A percentile compares a stretch with the other conserved stretches of the same genome.
These are phyloP conservation scores for Boletales sp. DNA, from an alignment of 768 basidiomycete genomes.

Conservation along the genomic window DNA sequence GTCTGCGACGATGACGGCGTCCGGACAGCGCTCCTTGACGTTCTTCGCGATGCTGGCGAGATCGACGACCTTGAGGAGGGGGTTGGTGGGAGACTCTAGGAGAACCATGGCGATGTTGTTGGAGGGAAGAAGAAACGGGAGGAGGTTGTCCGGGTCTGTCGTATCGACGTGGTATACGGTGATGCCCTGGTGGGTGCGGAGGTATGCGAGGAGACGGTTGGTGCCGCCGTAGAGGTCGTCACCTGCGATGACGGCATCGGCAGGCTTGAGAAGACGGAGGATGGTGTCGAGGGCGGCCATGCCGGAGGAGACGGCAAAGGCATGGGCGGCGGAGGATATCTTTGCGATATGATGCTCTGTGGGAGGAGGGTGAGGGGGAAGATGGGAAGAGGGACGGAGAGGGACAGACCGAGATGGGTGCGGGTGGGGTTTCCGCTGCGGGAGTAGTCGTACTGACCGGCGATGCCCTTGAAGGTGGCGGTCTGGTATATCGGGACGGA, in stretches of 20 bases:
- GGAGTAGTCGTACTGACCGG: conserved; percentile 88
- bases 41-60: conserved; percentile 77
- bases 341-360: conserved; percentile 96
- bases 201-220: conserved; percentile 88
- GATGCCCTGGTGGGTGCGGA: conserved; percentile 83
- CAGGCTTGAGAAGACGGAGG: conserved; percentile 88
- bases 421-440: conserved; percentile 96
- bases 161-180: conserved; percentile 93
- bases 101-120: conserved; percentile 91
- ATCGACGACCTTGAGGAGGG: conserved; percentile 92
- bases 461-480: conserved; percentile 94
- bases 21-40: conserved; percentile 77
- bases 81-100: conserved; percentile 96
- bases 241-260: conserved; percentile 93
- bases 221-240: conserved; percentile 98
- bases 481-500: conserved; percentile 98
- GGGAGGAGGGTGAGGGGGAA: neutral
- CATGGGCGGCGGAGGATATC: conserved; percentile 89
- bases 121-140: conserved; percentile 54
- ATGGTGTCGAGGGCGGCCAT: conserved; percentile 99
- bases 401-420: conserved; percentile 77
- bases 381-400: neutral
- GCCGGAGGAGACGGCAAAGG: conserved; percentile 91
- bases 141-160: conserved; percentile 63
- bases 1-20: conserved; percentile 86